Percentiles rank a stretch among this genome's conserved stretches.
Evolutionary conservation across 352 stramenopile genomes (phyloP).

Genomic region (Saprolegnia parasitica): DNA sequence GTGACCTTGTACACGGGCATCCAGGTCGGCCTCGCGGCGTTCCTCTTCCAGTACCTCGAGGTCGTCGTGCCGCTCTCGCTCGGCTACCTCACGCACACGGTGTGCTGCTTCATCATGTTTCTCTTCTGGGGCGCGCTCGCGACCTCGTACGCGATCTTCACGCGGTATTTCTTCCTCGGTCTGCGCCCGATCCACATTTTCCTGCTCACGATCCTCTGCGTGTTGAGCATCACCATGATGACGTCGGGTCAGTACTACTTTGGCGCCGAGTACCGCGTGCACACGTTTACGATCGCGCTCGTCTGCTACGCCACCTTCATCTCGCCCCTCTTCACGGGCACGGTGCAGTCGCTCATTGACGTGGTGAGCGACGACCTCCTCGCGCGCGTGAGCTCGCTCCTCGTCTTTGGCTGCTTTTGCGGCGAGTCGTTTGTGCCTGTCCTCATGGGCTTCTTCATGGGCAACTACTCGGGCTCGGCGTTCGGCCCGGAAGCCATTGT

Average conservation of each 20-base stretch:
- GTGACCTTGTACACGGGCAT: slow-evolving; percentile 69
- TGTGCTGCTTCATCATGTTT: slow-evolving; percentile 58
- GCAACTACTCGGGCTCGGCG: slow-evolving; percentile 63
- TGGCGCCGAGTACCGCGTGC: slow-evolving; percentile 47
- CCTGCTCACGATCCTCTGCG: slow-evolving; percentile 55
- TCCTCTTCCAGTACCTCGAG: slow-evolving; percentile 76
- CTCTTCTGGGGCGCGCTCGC: slow-evolving; percentile 69
- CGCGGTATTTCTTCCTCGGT: slow-evolving; percentile 68
- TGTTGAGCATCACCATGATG: slow-evolving; percentile 59
- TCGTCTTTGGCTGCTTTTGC: slow-evolving; percentile 80
- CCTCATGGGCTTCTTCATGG: slow-evolving; percentile 86
- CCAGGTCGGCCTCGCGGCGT: slow-evolving; percentile 66
- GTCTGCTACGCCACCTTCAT: slow-evolving; percentile 60
- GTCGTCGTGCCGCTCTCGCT: slow-evolving; percentile 41
- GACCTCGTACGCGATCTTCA: slow-evolving; percentile 71
- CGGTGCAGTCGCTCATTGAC: slow-evolving; percentile 75
- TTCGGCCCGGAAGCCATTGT: slow-evolving; percentile 68
- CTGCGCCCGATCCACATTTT: slow-evolving; percentile 77
- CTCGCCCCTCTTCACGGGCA: slow-evolving; percentile 75
- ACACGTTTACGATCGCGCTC: slow-evolving; percentile 49
- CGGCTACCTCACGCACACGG: slow-evolving; percentile 22
- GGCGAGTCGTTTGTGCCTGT: slow-evolving; percentile 78
- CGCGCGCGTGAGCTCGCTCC: slow-evolving; percentile 71
- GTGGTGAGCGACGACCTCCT: slow-evolving; percentile 80
- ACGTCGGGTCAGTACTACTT: slow-evolving; percentile 59